Evolutionary conservation across 1,284 basidiomycete species (phyloP).

Genomic region (Mycena citricolor): DNA sequence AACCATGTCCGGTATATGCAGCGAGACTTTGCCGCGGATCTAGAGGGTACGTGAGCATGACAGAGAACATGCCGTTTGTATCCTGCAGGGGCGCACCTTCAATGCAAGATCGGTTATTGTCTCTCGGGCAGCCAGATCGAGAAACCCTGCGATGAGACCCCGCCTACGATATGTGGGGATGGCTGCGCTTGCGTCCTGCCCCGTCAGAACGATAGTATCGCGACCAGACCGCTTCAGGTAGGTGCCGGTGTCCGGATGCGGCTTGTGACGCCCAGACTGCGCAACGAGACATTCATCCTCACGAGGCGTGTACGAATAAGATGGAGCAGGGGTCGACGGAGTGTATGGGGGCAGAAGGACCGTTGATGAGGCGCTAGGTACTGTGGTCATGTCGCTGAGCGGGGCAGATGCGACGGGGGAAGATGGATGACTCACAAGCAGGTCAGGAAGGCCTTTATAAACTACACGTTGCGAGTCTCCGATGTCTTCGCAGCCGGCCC

Average conservation of each 20-base stretch:
- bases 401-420: neutral
- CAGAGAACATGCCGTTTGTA: neutral
- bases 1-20: too few species aligned
- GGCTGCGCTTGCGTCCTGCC: conserved; percentile 27
- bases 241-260: conserved; percentile 24
- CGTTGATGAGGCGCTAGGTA: neutral
- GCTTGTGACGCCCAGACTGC: conserved; percentile 27
- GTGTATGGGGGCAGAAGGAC: conserved; percentile 17
- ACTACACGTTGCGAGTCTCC: too few species aligned
- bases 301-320: conserved; percentile 35
- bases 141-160: conserved; percentile 34
- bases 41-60: neutral
- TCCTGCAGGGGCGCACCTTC: conserved; percentile 38
- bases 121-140: conserved; percentile 40
- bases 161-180: conserved; percentile 32
- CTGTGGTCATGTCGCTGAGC: neutral
- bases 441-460: too few species aligned
- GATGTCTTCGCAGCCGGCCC: too few species aligned
- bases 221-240: conserved; percentile 28
- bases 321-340: conserved; percentile 23
- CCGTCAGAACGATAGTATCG: conserved; percentile 28
- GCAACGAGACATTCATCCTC: conserved; percentile 34
- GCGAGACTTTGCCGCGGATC: too few species aligned
- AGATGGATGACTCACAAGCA: too few species aligned
- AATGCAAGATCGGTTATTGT: conserved; percentile 42